Percentiles rank a stretch among this genome's conserved stretches.
Evolutionary conservation across 306 rosid species (phyloP).

Genomic region (Benincasa hispida): DNA sequence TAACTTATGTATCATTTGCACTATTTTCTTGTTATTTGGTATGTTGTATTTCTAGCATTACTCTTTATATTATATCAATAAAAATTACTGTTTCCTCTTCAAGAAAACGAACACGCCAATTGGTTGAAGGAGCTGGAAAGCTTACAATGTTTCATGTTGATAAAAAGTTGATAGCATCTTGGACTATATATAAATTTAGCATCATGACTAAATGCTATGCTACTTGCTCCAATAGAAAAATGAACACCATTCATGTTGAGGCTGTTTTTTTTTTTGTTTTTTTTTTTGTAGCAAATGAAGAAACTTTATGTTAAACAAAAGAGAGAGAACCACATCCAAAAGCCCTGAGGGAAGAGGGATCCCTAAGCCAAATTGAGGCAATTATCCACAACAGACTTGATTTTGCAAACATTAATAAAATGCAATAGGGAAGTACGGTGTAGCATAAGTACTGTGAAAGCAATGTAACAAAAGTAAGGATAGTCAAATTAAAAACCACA

Average conservation of each 20-base stretch:
- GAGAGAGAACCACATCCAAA: too few species aligned
- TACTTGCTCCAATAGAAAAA: not conserved
- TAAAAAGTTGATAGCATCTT: not conserved
- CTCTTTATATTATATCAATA: too few species aligned
- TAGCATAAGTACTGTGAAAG: not conserved
- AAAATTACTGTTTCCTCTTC: too few species aligned
- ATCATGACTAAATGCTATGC: not conserved
- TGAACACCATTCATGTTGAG: not conserved
- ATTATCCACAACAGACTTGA: slow-evolving; percentile 2
- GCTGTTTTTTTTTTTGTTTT: too few species aligned
- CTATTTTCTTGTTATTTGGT: too few species aligned
- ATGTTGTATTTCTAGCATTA: too few species aligned
- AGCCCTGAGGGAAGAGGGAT: too few species aligned
- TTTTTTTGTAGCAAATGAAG: too few species aligned
- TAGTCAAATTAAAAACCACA: slow-evolving; percentile 5
- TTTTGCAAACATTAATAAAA: not conserved
- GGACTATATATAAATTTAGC: not conserved
- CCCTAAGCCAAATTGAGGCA: not conserved
- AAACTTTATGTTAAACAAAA: too few species aligned
- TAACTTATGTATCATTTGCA: too few species aligned
- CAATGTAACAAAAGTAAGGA: not conserved
- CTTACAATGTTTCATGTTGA: not conserved
- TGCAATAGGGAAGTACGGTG: not conserved
- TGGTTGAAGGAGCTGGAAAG: not conserved
- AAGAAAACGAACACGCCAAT: not conserved